phyloP scores from a whole-genome alignment of 805 yeast species.

The Pichia californica region DNA sequence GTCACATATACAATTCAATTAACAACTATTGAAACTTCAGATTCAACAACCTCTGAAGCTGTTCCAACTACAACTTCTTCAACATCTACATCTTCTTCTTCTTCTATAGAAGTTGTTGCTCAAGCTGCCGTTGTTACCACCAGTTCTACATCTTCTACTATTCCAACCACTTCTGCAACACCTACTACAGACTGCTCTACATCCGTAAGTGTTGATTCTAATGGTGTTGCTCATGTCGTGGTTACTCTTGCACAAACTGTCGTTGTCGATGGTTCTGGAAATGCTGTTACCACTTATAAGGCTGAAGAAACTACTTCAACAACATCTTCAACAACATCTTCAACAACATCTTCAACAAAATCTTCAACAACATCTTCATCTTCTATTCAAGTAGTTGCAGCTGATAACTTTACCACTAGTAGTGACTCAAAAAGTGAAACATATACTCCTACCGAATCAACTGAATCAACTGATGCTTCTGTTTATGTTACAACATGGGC shows the following conservation, averaged over 20 bases:
- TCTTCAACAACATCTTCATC: no score
- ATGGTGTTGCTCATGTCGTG: conserved; percentile 13
- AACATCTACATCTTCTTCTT: background rate
- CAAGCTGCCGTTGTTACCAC: no score
- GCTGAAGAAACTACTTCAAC: background rate
- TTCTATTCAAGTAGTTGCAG: no score
- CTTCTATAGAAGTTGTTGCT: background rate
- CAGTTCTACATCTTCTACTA: no score
- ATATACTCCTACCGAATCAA: background rate
- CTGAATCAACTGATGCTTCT: background rate
- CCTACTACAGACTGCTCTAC: background rate
- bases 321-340: background rate
- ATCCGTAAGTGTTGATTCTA: conserved; percentile 7
- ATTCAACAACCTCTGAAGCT: background rate
- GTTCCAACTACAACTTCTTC: conserved; percentile 1
- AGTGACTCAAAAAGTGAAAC: background rate
- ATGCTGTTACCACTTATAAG: conserved; percentile 11
- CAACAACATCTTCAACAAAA: no score
- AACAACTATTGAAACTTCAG: background rate
- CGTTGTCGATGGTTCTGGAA: conserved; percentile 8
- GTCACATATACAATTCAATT: background rate
- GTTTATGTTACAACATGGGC: conserved; percentile 9
- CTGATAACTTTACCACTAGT: no score
- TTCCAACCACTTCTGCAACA: conserved; percentile 1
- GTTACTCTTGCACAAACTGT: conserved; percentile 4